A percentile compares a stretch with the other conserved stretches of the same genome.
Conservation (phyloP, 2,329 filamentous ascomycete species). For the Penicillium corylophilum region DNA sequence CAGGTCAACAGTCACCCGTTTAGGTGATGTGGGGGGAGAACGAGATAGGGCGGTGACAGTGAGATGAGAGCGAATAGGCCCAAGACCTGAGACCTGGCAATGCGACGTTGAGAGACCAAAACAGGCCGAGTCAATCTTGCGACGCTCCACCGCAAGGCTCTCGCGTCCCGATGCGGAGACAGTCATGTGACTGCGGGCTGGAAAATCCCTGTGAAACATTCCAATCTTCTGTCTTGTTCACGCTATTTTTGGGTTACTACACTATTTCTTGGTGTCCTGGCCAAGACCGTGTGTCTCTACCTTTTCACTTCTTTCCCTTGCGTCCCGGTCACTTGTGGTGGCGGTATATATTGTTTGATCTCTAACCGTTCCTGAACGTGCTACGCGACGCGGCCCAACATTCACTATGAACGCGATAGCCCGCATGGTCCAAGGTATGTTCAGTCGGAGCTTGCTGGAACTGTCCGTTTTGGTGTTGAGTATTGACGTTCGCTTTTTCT, state of each 20-base stretch:
- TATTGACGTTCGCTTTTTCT: constrained; percentile 1
- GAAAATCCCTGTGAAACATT: constrained; percentile 21
- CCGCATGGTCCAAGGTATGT: constrained; percentile 39
- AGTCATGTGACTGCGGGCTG: constrained; percentile 19
- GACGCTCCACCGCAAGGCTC: constrained; percentile 3
- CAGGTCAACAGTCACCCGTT: background rate
- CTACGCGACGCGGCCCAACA: constrained; percentile 15
- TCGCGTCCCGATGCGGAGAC: constrained; percentile 26
- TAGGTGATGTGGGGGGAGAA: background rate
- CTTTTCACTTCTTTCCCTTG: background rate
- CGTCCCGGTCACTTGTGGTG: constrained; percentile 4
- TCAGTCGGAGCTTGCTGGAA: background rate
- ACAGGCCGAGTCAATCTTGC: constrained; percentile 1
- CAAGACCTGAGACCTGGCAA: background rate
- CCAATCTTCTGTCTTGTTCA: background rate
- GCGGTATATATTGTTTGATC: constrained; percentile 4
- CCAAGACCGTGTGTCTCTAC: background rate
- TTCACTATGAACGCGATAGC: constrained; percentile 33
- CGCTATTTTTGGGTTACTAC: constrained; percentile 6
- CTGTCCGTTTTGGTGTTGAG: background rate
- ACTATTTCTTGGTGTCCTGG: constrained; percentile 1
- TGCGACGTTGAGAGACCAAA: background rate
- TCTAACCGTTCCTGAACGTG: constrained; percentile 5
- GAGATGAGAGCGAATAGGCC: background rate
- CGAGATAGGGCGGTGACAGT: background rate